Conservation (phyloP, 2,329 filamentous ascomycete species). For the Cadophora sp. region DNA sequence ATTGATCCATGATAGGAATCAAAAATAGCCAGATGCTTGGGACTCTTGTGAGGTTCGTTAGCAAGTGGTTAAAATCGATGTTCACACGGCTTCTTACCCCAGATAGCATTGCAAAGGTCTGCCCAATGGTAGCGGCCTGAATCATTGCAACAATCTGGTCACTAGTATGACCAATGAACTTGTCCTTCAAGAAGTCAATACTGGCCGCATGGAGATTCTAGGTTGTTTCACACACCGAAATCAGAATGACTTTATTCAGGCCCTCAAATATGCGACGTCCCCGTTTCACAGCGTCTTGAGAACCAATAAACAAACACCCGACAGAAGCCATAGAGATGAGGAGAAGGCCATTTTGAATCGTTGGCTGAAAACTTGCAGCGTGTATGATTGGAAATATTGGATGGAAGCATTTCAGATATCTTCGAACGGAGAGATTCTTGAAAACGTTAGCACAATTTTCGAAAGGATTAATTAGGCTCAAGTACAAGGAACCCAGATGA, state of each 20-base stretch:
- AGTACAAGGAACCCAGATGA: not conserved
- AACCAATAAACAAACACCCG: not conserved
- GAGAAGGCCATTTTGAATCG: not conserved
- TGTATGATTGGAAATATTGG: not conserved
- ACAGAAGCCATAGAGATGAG: not conserved
- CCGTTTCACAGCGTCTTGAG: not conserved
- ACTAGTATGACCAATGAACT: not conserved
- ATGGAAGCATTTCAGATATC: conserved; percentile 5
- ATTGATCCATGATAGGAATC: not conserved
- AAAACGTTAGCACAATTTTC: too few species aligned
- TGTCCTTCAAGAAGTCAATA: not conserved
- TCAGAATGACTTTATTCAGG: not conserved
- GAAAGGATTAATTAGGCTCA: too few species aligned
- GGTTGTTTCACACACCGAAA: not conserved
- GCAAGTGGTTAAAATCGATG: not conserved
- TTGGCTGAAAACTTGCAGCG: not conserved
- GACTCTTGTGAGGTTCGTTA: not conserved
- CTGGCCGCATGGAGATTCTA: too few species aligned
- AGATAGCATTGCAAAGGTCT: conserved; percentile 1
- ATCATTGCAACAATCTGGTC: not conserved
- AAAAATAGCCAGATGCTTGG: not conserved
- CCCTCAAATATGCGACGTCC: not conserved
- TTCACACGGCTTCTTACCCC: not conserved
- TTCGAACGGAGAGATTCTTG: not conserved
- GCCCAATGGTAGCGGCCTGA: not conserved